These are phyloP conservation scores for Prunus yedoensis DNA, from an alignment of 331 rosid genomes.

Conservation along the genomic window DNA sequence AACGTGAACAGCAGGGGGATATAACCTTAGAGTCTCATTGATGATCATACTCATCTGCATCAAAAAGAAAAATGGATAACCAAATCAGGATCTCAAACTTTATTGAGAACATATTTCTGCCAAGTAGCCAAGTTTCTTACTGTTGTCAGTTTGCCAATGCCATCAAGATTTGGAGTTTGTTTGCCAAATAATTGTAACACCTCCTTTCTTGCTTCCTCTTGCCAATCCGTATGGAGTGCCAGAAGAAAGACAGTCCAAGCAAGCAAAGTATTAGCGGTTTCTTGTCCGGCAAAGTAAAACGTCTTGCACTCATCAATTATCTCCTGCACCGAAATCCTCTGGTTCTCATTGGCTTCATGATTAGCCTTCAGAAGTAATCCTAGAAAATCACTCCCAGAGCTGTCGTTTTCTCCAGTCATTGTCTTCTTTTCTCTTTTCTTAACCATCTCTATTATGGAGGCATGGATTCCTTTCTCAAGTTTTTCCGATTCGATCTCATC, in stretches of 20 bases:
- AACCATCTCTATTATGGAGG: no score
- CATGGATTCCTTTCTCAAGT: no score
- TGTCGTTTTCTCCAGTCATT: not conserved
- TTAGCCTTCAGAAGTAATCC: conserved; percentile 27
- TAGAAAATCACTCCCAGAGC: conserved; percentile 14
- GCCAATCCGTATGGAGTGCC: conserved; percentile 16
- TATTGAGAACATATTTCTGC: not conserved
- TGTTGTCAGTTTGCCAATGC: conserved; percentile 16
- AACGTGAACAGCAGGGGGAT: not conserved
- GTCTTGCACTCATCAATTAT: conserved; percentile 19
- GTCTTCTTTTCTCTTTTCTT: conserved; percentile 13
- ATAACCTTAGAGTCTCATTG: conserved; percentile 16
- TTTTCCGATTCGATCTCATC: no score
- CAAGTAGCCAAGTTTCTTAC: conserved; percentile 4
- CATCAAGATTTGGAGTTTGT: conserved; percentile 12
- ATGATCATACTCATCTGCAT: conserved; percentile 20
- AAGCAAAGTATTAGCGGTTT: conserved; percentile 9
- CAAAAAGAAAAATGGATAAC: not conserved
- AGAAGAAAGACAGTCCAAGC: conserved; percentile 13
- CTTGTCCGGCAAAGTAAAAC: conserved; percentile 4
- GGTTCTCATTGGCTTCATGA: conserved; percentile 13
- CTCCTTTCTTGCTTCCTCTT: conserved; percentile 26
- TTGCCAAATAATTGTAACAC: conserved; percentile 12
- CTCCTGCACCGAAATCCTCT: conserved; percentile 13
- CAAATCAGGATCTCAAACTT: not conserved